These are phyloP conservation scores for Boletus sp. DNA, from an alignment of 1,284 basidiomycete species.

Conservation along the genomic window DNA sequence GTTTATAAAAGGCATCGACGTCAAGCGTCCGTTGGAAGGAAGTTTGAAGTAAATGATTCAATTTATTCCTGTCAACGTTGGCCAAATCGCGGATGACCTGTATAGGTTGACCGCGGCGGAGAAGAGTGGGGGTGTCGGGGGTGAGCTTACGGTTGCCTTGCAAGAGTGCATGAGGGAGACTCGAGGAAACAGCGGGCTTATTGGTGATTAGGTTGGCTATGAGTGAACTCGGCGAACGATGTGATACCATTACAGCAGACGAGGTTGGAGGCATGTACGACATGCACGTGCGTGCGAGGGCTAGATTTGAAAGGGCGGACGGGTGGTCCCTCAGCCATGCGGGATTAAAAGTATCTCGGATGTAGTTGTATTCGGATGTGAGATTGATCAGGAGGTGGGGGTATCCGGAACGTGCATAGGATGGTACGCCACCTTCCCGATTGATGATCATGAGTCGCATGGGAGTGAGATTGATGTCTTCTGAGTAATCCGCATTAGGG, in stretches of 20 bases:
- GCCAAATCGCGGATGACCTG: constrained; percentile 67
- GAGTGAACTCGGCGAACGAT: constrained; percentile 91
- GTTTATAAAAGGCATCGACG: constrained; percentile 70
- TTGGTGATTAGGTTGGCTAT: constrained; percentile 99
- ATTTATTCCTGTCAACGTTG: constrained; percentile 71
- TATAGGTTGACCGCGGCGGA: constrained; percentile 86
- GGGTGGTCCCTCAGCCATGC: constrained; percentile 81
- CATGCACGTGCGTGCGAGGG: constrained; percentile 86
- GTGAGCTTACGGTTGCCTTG: constrained; percentile 82
- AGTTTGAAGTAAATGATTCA: constrained; percentile 81
- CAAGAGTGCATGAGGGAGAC: constrained; percentile 88
- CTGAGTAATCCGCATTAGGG: constrained; percentile 35
- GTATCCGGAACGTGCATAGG: constrained; percentile 90
- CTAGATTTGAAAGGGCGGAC: constrained; percentile 82
- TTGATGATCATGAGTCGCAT: constrained; percentile 97
- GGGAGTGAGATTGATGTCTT: constrained; percentile 78
- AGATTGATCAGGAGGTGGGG: constrained; percentile 97
- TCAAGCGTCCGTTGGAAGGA: constrained; percentile 82
- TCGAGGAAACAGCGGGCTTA: constrained; percentile 94
- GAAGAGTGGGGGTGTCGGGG: constrained; percentile 87
- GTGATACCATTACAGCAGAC: constrained; percentile 94
- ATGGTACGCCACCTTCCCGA: constrained; percentile 94
- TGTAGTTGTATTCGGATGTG: constrained; percentile 82
- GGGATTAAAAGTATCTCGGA: constrained; percentile 79
- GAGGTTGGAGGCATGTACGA: constrained; percentile 90